phyloP scores from a whole-genome alignment of 2,329 filamentous ascomycete species.

The Sclerotinia spermophila region DNA sequence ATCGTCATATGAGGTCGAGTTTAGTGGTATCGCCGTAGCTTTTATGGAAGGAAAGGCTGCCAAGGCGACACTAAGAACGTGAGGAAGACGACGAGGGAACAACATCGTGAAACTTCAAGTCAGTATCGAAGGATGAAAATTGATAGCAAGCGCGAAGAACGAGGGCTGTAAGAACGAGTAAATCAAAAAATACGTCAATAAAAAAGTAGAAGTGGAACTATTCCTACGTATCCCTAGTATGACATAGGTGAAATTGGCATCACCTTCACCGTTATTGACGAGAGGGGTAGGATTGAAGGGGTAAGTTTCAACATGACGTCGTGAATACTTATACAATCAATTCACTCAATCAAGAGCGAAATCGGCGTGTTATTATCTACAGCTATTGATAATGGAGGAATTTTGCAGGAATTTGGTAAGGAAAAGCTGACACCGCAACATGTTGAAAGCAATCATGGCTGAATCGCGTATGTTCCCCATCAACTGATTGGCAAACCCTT shows the following conservation, averaged over 20 bases:
- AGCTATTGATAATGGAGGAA: neutral
- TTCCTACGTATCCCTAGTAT: neutral
- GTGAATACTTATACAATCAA: neutral
- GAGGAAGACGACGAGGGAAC: neutral
- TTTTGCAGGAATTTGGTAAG: neutral
- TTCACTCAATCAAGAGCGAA: neutral
- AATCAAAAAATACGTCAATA: neutral
- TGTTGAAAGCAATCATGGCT: neutral
- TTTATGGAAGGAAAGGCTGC: constrained; percentile 5
- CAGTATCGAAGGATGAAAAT: no score
- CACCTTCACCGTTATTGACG: neutral
- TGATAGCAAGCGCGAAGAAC: neutral
- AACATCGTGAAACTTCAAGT: constrained; percentile 1
- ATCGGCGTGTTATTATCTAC: neutral
- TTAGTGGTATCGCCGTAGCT: neutral
- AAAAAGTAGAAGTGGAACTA: neutral
- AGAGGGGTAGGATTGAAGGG: neutral
- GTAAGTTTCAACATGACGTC: neutral
- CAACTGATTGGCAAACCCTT: neutral
- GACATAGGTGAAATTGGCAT: neutral
- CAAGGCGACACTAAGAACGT: neutral
- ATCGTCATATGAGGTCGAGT: neutral
- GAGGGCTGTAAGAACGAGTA: neutral
- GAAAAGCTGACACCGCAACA: neutral
- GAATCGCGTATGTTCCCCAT: neutral